phyloP scores from a whole-genome alignment of 768 basidiomycete species.

The Mrakia gelida region DNA sequence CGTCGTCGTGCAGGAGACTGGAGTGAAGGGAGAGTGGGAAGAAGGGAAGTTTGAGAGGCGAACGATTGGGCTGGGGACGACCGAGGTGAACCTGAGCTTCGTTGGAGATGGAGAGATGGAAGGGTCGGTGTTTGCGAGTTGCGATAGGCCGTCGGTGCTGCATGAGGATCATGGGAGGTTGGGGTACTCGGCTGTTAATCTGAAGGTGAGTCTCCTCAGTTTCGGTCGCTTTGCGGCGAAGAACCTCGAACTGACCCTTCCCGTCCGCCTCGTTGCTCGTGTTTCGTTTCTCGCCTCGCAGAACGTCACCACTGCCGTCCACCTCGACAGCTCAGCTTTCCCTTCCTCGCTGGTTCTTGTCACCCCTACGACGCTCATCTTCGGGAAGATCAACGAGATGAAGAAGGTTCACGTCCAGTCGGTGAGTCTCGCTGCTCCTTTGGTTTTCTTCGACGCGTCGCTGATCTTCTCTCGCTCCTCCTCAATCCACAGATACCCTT shows the following conservation, averaged over 20 bases:
- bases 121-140: conserved; percentile 60
- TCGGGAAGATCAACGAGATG: conserved; percentile 64
- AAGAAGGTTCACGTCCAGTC: conserved; percentile 77
- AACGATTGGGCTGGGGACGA: conserved; percentile 11
- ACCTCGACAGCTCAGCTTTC: conserved; percentile 53
- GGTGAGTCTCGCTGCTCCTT: conserved; percentile 47
- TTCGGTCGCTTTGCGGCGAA: neutral
- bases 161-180: conserved; percentile 60
- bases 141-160: conserved; percentile 64
- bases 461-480: conserved; percentile 21
- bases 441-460: conserved; percentile 1
- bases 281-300: conserved; percentile 34
- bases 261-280: neutral
- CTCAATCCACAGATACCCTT: conserved; percentile 57
- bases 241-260: neutral
- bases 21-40: neutral
- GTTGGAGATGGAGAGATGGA: neutral
- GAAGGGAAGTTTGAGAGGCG: conserved; percentile 1
- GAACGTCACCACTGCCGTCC: conserved; percentile 56
- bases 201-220: conserved; percentile 53
- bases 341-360: conserved; percentile 58
- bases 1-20: conserved; percentile 49
- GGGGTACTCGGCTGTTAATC: conserved; percentile 63
- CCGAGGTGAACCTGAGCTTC: conserved; percentile 5
- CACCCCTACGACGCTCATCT: conserved; percentile 53